These are phyloP conservation scores for Pyrus betulifolia DNA, from an alignment of 306 rosid species.

Conservation along the genomic window DNA sequence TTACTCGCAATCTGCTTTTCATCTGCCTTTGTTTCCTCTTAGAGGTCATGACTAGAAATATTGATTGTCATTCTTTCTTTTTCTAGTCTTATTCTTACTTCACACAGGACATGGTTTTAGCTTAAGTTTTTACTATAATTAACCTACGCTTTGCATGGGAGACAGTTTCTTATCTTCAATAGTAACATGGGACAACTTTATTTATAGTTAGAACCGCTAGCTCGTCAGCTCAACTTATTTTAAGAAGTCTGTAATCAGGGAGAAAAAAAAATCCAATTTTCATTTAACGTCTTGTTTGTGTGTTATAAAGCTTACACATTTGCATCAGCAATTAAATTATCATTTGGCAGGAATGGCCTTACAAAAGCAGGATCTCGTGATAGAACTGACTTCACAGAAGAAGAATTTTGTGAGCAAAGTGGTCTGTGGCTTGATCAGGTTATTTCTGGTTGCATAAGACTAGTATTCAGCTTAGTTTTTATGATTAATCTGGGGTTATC, in stretches of 20 bases:
- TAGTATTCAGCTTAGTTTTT: conserved; percentile 2
- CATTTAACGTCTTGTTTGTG: neutral
- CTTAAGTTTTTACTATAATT: neutral
- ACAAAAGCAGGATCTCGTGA: conserved; percentile 38
- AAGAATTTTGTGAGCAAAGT: conserved; percentile 47
- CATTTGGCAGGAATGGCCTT: conserved; percentile 4
- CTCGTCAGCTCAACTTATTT: too few species aligned
- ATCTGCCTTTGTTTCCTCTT: neutral
- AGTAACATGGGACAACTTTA: neutral
- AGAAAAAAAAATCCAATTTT: too few species aligned
- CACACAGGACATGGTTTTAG: neutral
- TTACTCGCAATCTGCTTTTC: neutral
- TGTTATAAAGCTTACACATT: neutral
- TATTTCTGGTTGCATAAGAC: conserved; percentile 12
- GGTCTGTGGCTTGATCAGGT: conserved; percentile 90
- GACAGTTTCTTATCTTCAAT: neutral
- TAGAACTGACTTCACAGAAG: conserved; percentile 26
- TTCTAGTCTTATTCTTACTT: neutral
- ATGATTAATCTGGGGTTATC: conserved; percentile 14
- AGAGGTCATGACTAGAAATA: neutral
- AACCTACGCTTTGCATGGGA: neutral
- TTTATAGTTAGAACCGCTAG: neutral
- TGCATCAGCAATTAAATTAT: conserved; percentile 2
- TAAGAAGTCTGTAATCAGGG: too few species aligned
- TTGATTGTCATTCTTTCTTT: neutral